Conservation (phyloP, 2,329 filamentous ascomycete species). For the Alternaria tenuissima region DNA sequence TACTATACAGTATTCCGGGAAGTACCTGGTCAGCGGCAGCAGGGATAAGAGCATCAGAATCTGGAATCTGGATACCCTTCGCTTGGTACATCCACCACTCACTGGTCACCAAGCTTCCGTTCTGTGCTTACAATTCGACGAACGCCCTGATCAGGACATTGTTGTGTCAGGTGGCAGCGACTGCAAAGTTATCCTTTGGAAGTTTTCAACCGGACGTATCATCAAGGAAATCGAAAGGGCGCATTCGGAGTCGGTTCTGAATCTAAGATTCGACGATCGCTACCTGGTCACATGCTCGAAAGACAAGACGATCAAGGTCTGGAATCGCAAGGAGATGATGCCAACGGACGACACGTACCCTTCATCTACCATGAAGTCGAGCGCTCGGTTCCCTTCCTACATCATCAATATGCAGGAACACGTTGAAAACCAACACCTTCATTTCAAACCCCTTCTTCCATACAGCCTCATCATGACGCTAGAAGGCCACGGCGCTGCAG, state of each 20-base stretch:
- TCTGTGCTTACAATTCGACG: conserved; percentile 93
- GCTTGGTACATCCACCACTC: conserved; percentile 78
- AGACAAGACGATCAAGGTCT: conserved; percentile 95
- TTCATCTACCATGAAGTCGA: conserved; percentile 51
- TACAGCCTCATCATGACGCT: conserved; percentile 82
- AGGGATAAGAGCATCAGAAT: conserved; percentile 86
- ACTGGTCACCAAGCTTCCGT: conserved; percentile 84
- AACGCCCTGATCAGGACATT: conserved; percentile 83
- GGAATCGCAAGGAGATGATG: conserved; percentile 72
- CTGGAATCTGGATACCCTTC: conserved; percentile 85
- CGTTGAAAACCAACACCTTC: conserved; percentile 49
- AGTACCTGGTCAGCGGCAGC: conserved; percentile 91
- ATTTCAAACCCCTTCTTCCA: conserved; percentile 66
- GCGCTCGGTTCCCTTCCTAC: conserved; percentile 60
- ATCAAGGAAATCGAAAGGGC: conserved; percentile 78
- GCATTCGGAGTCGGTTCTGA: conserved; percentile 90
- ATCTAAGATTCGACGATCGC: conserved; percentile 88
- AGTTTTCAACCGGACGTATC: conserved; percentile 86
- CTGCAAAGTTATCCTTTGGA: conserved; percentile 88
- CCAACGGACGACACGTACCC: conserved; percentile 52
- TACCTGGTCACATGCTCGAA: conserved; percentile 97
- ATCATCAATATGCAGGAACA: conserved; percentile 60
- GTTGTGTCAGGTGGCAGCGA: conserved; percentile 97
- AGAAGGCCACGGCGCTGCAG: conserved; percentile 86
- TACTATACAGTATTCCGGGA: conserved; percentile 85